Base-by-base conservation (phyloP, 2,329 filamentous ascomycete species). In the Aureobasidium uvarum region DNA sequence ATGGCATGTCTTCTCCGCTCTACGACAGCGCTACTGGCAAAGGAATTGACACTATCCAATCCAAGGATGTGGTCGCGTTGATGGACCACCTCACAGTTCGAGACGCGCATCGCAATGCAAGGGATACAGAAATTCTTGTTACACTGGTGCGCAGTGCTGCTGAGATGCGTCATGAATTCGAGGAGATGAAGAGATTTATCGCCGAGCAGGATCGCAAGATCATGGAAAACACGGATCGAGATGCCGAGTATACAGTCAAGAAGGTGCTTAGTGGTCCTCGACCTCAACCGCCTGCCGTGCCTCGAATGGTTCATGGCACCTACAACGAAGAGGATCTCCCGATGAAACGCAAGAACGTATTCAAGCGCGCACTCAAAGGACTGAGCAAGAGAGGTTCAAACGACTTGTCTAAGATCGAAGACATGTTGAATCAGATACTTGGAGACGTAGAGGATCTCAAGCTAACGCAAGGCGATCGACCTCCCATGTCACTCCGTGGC, bases 41-140 rank as follows among this genome's bases (percentile, higher is more conserved):
- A 68, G 93, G 92, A 39, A 90, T 96, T 62, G 93, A 98, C 70
- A 85, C 89, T 55, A 98, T 99, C 60, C 89, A 98, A 75, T 96
- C 92, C 52, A 95, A 96, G 78, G 95, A 99, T 73, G 96, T 99
- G 71, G 90, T 99, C 69, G 92, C 94, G 28, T 81, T 99, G 67
- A 99, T 99, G 95, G 94, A 99, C 74, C 95, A 99, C 77, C 87
- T 99, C 68, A 98, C 96, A 75, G 95, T 98, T 68, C 89, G 95
- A 41, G 95, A 99, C 79, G 95, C 94, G 46, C 94, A 98, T 78
- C 89, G 95, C 67, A 98, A 95, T 77, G 95, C 95, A 52, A 86
- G 95, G 51, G 95, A 99, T 72, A 98, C 95, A 0, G 95, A 99
- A 77, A 97, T 99, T 64, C 82, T 99, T 20, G 91, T 97, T 54